These are phyloP conservation scores for Thymus quinquecostatus DNA, from an alignment of 257 asterid genomes.

Conservation along the genomic window DNA sequence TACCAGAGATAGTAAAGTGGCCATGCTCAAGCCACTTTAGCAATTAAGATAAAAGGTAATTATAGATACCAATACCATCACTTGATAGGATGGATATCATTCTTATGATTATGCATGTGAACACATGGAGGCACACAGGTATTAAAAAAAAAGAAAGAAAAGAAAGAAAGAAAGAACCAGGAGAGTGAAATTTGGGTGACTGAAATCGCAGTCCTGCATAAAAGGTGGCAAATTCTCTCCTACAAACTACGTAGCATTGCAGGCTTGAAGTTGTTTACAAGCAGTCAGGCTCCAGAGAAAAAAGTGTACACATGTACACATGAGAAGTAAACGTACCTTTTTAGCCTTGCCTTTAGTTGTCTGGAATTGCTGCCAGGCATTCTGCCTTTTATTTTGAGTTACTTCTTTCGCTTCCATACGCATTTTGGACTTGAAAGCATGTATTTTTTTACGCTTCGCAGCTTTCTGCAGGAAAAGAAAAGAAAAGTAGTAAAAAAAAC, in stretches of 20 bases:
- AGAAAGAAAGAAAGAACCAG: neutral
- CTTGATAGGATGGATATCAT: neutral
- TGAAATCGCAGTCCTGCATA: neutral
- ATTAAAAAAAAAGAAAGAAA: neutral
- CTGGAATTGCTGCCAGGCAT: constrained; percentile 98
- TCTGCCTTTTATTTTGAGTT: constrained; percentile 92
- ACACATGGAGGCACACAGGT: neutral
- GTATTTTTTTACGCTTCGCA: constrained; percentile 87
- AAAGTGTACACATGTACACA: neutral
- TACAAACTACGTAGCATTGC: constrained; percentile 2
- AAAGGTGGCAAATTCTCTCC: constrained; percentile 7
- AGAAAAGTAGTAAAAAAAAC: neutral
- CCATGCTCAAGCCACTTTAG: neutral
- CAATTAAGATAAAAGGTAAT: neutral
- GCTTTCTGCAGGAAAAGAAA: constrained; percentile 59
- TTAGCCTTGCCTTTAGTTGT: constrained; percentile 89
- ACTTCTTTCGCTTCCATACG: constrained; percentile 91
- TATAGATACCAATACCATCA: neutral
- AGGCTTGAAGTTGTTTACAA: constrained; percentile 7
- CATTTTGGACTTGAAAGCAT: constrained; percentile 93
- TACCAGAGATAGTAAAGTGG: neutral
- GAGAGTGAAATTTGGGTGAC: neutral
- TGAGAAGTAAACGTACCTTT: constrained; percentile 55
- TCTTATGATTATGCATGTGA: neutral
- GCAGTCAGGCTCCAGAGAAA: neutral